phyloP scores from a whole-genome alignment of 495 filamentous ascomycete species.

The Penicillium nucicola region DNA sequence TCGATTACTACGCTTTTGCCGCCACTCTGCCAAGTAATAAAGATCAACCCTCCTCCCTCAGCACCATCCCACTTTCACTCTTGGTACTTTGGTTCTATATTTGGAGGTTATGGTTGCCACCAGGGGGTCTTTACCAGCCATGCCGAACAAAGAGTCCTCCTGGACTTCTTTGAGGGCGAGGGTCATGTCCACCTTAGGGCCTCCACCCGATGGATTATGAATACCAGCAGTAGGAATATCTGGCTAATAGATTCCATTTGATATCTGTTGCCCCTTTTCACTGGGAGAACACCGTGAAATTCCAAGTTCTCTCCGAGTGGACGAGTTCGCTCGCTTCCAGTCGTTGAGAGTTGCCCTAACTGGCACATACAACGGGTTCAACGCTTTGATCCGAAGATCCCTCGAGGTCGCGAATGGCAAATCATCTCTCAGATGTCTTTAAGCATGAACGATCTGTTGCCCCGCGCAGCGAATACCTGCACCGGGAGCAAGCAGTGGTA shows the following conservation, averaged over 20 bases:
- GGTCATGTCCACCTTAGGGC: not conserved
- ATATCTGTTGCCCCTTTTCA: not conserved
- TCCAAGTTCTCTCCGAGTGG: not conserved
- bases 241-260: not conserved
- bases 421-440: not conserved
- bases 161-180: not conserved
- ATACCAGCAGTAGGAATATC: not conserved
- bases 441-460: conserved; percentile 6
- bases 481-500: conserved; percentile 24
- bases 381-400: not conserved
- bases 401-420: not conserved
- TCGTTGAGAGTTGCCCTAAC: not conserved
- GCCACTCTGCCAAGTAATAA: no score
- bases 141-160: conserved; percentile 1
- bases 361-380: not conserved
- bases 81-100: not conserved
- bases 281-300: not conserved
- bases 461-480: conserved; percentile 15
- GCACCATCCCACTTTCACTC: no score
- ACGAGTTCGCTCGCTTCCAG: not conserved
- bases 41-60: no score
- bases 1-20: no score
- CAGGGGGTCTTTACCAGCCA: not conserved
- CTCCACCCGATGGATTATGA: not conserved
- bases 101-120: conserved; percentile 1